phyloP scores from a whole-genome alignment of 1,284 basidiomycete species.

The Leccinum ponderosum region DNA sequence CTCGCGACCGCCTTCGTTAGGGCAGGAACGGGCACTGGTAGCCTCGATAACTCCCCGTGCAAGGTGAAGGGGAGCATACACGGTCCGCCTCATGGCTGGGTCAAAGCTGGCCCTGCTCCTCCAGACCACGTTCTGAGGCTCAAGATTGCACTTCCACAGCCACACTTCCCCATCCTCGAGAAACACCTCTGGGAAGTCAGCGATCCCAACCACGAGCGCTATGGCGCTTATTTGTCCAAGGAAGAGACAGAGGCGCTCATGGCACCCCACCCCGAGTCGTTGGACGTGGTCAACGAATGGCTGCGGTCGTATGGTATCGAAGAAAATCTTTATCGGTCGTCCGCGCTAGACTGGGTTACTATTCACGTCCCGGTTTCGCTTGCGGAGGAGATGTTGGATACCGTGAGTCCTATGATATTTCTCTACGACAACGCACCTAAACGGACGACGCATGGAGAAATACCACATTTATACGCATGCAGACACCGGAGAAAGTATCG shows the following conservation, averaged over 20 bases:
- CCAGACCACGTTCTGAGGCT: slow-evolving; percentile 17
- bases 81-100: slow-evolving; percentile 20
- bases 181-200: slow-evolving; percentile 67
- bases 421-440: neutral
- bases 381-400: slow-evolving; percentile 69
- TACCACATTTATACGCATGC: slow-evolving; percentile 63
- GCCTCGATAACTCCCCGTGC: neutral
- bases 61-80: slow-evolving; percentile 26
- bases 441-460: slow-evolving; percentile 39
- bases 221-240: slow-evolving; percentile 68
- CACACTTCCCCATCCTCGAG: slow-evolving; percentile 61
- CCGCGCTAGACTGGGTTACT: slow-evolving; percentile 70
- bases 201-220: slow-evolving; percentile 59
- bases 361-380: slow-evolving; percentile 57
- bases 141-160: slow-evolving; percentile 53
- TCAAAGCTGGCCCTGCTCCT: slow-evolving; percentile 9
- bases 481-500: slow-evolving; percentile 49
- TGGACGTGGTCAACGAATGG: slow-evolving; percentile 62
- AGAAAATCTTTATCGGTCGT: slow-evolving; percentile 49
- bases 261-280: slow-evolving; percentile 54
- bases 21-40: slow-evolving; percentile 1
- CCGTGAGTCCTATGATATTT: slow-evolving; percentile 43
- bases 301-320: slow-evolving; percentile 57
- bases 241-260: slow-evolving; percentile 62
- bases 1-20: slow-evolving; percentile 4